Percentiles rank a stretch among this genome's conserved stretches.
These are phyloP conservation scores for Helotiales sp. DNA, from an alignment of 2,329 filamentous ascomycete genomes.

Conservation along the genomic window DNA sequence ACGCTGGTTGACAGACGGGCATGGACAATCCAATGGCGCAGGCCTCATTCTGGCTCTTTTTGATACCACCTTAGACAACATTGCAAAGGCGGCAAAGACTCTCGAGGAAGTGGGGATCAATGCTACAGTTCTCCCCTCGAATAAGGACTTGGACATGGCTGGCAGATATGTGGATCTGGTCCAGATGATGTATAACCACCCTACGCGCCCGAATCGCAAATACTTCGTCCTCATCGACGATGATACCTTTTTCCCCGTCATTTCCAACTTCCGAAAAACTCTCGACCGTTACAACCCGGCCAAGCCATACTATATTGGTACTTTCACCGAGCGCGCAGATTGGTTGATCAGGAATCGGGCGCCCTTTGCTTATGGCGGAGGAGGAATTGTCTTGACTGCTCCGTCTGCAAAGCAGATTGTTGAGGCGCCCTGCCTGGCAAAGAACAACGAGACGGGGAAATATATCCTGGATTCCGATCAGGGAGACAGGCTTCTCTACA, in stretches of 20 bases:
- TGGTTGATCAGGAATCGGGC: constrained; percentile 37
- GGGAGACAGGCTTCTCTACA: constrained; percentile 42
- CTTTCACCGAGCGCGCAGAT: constrained; percentile 42
- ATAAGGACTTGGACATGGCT: constrained; percentile 60
- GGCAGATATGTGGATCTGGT: constrained; percentile 62
- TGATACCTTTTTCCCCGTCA: constrained; percentile 43
- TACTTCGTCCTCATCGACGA: constrained; percentile 43
- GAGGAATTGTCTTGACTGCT: constrained; percentile 40
- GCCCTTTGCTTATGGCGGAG: constrained; percentile 43
- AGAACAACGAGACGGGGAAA: constrained; percentile 25
- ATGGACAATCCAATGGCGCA: constrained; percentile 60
- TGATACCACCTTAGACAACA: constrained; percentile 56
- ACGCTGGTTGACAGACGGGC: constrained; percentile 63
- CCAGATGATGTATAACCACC: constrained; percentile 59
- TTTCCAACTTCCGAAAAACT: constrained; percentile 38
- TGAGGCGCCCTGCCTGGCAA: constrained; percentile 34
- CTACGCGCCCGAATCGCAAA: constrained; percentile 33
- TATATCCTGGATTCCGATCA: constrained; percentile 38
- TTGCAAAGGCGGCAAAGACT: constrained; percentile 53
- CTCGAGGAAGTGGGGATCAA: constrained; percentile 57
- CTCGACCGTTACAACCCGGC: constrained; percentile 42
- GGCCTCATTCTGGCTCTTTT: constrained; percentile 60
- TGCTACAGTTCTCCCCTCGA: constrained; percentile 60
- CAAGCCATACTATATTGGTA: constrained; percentile 42
- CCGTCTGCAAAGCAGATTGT: constrained; percentile 34